A percentile compares a stretch with the other conserved stretches of the same genome.
These are phyloP conservation scores for Penium margaritaceum DNA, from an alignment of 139 green algal genomes.

Conservation along the genomic window DNA sequence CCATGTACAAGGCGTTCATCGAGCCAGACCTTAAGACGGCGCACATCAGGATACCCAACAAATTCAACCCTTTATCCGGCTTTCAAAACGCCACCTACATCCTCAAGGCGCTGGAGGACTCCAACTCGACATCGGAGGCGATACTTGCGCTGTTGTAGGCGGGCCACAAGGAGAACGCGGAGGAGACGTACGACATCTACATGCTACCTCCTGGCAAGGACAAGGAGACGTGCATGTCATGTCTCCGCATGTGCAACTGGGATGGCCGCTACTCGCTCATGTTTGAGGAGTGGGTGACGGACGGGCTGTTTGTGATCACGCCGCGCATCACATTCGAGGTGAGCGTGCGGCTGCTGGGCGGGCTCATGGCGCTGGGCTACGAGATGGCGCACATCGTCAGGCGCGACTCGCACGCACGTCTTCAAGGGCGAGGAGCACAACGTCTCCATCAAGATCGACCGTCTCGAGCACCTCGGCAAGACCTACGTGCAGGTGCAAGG, in stretches of 20 bases:
- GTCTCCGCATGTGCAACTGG: constrained; percentile 93
- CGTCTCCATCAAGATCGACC: constrained; percentile 33
- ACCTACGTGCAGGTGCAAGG: constrained; percentile 36
- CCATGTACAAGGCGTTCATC: constrained; percentile 95
- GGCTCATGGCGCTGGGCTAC: constrained; percentile 95
- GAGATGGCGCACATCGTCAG: constrained; percentile 85
- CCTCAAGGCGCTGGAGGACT: constrained; percentile 60
- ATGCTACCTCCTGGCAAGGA: constrained; percentile 85
- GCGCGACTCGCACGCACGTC: constrained; percentile 45
- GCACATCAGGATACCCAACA: constrained; percentile 84
- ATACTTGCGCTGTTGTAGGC: background rate
- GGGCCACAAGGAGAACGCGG: background rate
- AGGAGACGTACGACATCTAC: constrained; percentile 84
- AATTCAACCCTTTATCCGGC: constrained; percentile 89
- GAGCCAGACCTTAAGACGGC: constrained; percentile 84
- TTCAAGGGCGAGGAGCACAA: constrained; percentile 4
- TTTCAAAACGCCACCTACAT: constrained; percentile 90
- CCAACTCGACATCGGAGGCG: background rate
- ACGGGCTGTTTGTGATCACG: constrained; percentile 87
- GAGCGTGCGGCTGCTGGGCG: constrained; percentile 81
- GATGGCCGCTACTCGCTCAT: constrained; percentile 91
- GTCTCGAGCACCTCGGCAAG: constrained; percentile 38
- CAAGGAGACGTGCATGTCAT: constrained; percentile 82
- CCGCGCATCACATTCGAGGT: constrained; percentile 92
- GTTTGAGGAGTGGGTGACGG: constrained; percentile 91